Base-by-base conservation (phyloP, 1,139 yeast species). In the Yamadazyma jaroonii region DNA sequence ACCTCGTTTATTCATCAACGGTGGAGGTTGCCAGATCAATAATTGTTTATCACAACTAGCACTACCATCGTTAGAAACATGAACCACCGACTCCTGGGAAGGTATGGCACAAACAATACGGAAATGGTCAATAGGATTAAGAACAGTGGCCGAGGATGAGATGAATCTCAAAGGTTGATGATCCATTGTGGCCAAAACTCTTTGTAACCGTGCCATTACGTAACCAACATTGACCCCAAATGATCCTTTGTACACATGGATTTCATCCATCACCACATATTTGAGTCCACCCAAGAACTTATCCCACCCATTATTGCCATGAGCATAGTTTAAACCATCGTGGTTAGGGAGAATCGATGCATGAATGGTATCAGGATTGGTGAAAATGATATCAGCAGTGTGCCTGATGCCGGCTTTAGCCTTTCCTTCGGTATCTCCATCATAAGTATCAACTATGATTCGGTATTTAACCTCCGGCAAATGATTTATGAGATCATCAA, bases 351-450 rank as follows among this genome's bases (percentile, higher is more conserved):
- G 61, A 10, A 92, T 79, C 13, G 92, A 81, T 0, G 89, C 76
- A 59, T 92, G 98, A 3, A 94, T 68, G 67, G 92, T 87, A 54
- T 92, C 99, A 0, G 98, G 99, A 53, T 92, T 92, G 0, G 97
- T 87, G 56, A 92, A 88, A 8, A 92, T 81, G 4, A 92, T 84
- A 40, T 84, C 81, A 0, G 96, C 88, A 37, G 67, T 67, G 21
- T 70, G 66, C 37, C 88, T 68, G 15, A 88, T 75, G 15, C 54
- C 53, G 1, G 61, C 57, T 27, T 97, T 66, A 11, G 67, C 67
- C 4, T 65, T 64, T 26, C 66, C 54, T 1, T 82, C 84, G 0
- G 97, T 90, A 56, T 92, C 99, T 3, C 98, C 98, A 58, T 92
- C 99, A 53, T 80, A 92, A 0, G 97, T 86, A 35, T 84, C 90